phyloP scores from a whole-genome alignment of 2,329 filamentous ascomycete genomes.

The Didymellaceae sp. region DNA sequence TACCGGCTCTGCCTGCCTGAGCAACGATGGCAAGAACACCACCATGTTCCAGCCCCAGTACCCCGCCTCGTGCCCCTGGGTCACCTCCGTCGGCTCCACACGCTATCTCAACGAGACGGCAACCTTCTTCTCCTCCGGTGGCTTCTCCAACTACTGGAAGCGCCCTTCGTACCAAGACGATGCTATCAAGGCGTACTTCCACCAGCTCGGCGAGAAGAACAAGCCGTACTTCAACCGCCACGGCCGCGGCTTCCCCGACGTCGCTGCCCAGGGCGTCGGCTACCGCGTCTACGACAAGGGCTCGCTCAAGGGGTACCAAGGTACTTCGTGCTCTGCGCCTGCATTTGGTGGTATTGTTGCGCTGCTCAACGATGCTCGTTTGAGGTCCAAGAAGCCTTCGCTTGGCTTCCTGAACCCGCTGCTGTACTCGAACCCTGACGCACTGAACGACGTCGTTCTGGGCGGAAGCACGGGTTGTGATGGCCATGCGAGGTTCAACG shows the following conservation, averaged over 20 bases:
- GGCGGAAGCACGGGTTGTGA: constrained; percentile 49
- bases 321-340: constrained; percentile 62
- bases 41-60: constrained; percentile 67
- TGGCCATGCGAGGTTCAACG: constrained; percentile 35
- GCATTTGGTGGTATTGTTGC: constrained; percentile 64
- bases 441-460: constrained; percentile 55
- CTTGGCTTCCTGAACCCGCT: constrained; percentile 68
- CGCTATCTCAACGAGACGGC: constrained; percentile 51
- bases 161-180: constrained; percentile 56
- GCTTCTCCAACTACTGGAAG: constrained; percentile 59
- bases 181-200: constrained; percentile 55
- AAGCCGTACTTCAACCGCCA: constrained; percentile 57
- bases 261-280: constrained; percentile 63
- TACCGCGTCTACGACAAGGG: constrained; percentile 49
- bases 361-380: constrained; percentile 66
- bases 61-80: constrained; percentile 70
- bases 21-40: constrained; percentile 63
- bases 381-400: constrained; percentile 56
- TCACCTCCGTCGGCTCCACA: constrained; percentile 70
- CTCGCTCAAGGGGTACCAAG: constrained; percentile 46
- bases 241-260: constrained; percentile 67
- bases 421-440: constrained; percentile 58
- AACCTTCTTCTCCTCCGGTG: constrained; percentile 58
- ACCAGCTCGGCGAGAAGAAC: constrained; percentile 51
- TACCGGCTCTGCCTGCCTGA: constrained; percentile 60